Evolutionary conservation across 1,139 yeast genomes (phyloP), one percentile per base, ranked within the genome.

Genomic region (Pichia sorboxylosa): DNA sequence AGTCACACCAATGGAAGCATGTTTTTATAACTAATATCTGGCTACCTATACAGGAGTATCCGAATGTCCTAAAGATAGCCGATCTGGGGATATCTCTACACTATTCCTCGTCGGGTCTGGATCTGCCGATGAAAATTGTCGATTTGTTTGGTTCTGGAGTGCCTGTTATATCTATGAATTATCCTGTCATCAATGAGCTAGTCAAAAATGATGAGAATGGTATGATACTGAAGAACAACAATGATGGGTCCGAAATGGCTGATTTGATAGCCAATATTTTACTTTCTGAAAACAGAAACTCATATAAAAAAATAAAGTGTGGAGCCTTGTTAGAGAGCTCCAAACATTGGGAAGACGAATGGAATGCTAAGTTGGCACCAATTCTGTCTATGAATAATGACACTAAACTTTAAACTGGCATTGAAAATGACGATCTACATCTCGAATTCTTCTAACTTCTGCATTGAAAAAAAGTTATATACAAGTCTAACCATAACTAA

Each of bases 111-210:
- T 80, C 94, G 34, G 98, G 99, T 0, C 65, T 83, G 39, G 99
- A 92, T 50, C 63, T 92, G 37, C 99, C 99, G 1, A 92, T 92
- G 99, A 92, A 92, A 54, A 82, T 90, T 26, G 79, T 90, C 7
- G 99, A 90, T 50, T 77, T 90, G 69, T 87, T 87, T 62, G 98
- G 98, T 0, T 83, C 93, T 42, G 98, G 98, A 0, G 62, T 90
- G 6, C 99, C 98, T 1, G 97, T 85, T 0, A 63, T 87, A 3
- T 73, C 95, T 0, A 60, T 87, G 35, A 61, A 65, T 26, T 90
- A 82, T 52, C 75, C 80, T 0, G 92, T 94, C 7, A 65, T 81
- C 16, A 59, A 59, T 8, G 90, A 79, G 46, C 53, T 79, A 32
- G 80, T 79, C 3, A 52, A 59, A 30, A 55, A 66, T 28, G 56